Percentiles rank a stretch among this genome's conserved stretches.
Evolutionary conservation across 768 basidiomycete genomes (phyloP).

Genomic region (Tulasnella sp.): DNA sequence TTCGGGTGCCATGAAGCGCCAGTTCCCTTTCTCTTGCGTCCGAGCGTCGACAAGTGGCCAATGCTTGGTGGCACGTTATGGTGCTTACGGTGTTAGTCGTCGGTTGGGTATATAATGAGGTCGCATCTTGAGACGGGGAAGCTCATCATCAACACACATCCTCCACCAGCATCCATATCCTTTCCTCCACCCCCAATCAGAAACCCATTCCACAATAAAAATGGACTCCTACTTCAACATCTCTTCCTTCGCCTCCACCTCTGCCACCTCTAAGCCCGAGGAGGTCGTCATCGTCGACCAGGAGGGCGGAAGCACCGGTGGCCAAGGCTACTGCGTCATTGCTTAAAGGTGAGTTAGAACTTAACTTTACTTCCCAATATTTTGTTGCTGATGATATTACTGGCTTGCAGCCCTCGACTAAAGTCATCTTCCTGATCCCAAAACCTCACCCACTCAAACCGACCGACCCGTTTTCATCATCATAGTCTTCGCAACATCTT

Average conservation of each 20-base stretch:
- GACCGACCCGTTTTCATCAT: not conserved
- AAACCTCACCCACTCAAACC: not conserved
- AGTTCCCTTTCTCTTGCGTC: not conserved
- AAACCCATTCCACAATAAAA: not conserved
- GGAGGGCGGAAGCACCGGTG: not conserved
- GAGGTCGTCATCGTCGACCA: slow-evolving; percentile 2
- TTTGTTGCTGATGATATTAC: not conserved
- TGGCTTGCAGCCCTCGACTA: not conserved
- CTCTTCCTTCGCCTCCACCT: not conserved
- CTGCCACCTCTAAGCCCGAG: too few species aligned
- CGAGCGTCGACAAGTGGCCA: not conserved
- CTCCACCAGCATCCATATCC: not conserved
- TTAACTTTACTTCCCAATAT: too few species aligned
- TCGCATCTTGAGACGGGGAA: not conserved
- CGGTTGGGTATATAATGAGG: not conserved
- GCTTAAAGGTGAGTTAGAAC: not conserved
- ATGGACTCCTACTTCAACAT: not conserved
- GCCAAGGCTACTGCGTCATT: not conserved
- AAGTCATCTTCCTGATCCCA: not conserved
- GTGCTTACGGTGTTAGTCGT: too few species aligned
- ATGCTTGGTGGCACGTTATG: too few species aligned
- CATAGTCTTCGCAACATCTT: not conserved
- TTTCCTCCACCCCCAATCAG: not conserved
- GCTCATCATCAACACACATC: not conserved
- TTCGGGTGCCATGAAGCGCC: not conserved